Conservation (phyloP, 1,139 yeast genomes). For the Nadsonia starkeyi-henricii region DNA sequence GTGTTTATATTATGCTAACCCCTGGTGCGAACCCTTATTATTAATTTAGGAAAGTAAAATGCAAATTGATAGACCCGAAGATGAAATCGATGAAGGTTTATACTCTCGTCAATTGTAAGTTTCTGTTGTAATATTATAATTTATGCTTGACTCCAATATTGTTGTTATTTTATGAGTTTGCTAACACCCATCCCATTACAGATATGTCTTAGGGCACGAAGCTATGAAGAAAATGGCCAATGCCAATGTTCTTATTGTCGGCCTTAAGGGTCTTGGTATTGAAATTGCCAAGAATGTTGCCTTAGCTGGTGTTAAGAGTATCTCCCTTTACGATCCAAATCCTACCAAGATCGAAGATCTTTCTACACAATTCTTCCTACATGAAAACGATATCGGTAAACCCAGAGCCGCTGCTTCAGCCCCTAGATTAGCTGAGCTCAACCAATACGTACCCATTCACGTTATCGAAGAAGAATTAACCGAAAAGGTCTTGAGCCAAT, state of each 20-base stretch:
- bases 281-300: conserved; percentile 96
- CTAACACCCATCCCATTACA: too few species aligned
- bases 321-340: conserved; percentile 75
- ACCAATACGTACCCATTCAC: conserved; percentile 80
- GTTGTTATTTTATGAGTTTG: too few species aligned
- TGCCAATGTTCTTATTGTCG: conserved; percentile 78
- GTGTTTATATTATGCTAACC: too few species aligned
- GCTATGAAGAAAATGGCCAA: conserved; percentile 96
- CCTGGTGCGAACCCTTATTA: too few species aligned
- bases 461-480: conserved; percentile 36
- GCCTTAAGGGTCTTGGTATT: conserved; percentile 81
- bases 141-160: too few species aligned
- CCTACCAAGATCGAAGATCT: conserved; percentile 56
- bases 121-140: too few species aligned
- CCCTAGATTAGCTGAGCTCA: conserved; percentile 61
- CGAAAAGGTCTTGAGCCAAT: conserved; percentile 35
- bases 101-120: conserved; percentile 72
- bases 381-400: conserved; percentile 55
- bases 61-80: conserved; percentile 33
- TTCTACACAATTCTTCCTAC: conserved; percentile 78
- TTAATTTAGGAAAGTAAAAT: not conserved
- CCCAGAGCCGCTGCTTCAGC: conserved; percentile 64
- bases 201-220: conserved; percentile 79
- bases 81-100: conserved; percentile 75
- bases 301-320: conserved; percentile 89